Evolutionary conservation across 176 grass and related monocot species (phyloP), one percentile per base, ranked within the genome.

Genomic region (Cymbopogon citratus): DNA sequence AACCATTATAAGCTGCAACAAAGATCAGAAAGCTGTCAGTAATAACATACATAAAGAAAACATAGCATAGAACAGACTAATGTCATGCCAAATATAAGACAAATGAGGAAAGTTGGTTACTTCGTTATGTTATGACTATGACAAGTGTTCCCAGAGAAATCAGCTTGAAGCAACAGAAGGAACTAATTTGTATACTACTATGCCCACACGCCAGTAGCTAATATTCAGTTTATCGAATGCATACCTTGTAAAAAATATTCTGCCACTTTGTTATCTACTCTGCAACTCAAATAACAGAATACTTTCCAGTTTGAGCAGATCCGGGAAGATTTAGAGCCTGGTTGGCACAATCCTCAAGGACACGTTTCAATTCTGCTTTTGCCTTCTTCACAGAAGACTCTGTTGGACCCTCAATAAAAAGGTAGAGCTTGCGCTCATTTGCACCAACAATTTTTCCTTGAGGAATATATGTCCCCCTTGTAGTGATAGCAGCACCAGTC

Each of bases 331-430:
- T 93, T n/a, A 95, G 59, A 19, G 90, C 90, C 67, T 93, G 87
- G 74, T 88, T 94, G 33, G 91, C 82, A 79, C 91, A 97, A 86
- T 95, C 88, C 79, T 95, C 92, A 23, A 98, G 87, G 7, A 95
- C 95, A 64, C 85, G 89, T 85, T 93, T 98, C 88, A 98, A 81
- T 81, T 98, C 95, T 74, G 95, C 82, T 72, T 98, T 98, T 2
- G 95, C 95, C 69, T 92, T 92, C 88, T 94, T 98, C 69, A 98
- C 95, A 27, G 95, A 98, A 0, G 73, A 84, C 89, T 98, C 95
- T 7, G 87, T 95, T 0, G 92, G 88, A 6, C 95, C 92, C 78
- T 98, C 95, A 12, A 98, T 98, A 88, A 86, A 98, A 24, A 98
- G 59, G 80, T 98, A 98, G 16, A 94, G 81, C 79, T 98, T 98